phyloP scores from a whole-genome alignment of 352 stramenopile species.

The Discostella stelligera region DNA sequence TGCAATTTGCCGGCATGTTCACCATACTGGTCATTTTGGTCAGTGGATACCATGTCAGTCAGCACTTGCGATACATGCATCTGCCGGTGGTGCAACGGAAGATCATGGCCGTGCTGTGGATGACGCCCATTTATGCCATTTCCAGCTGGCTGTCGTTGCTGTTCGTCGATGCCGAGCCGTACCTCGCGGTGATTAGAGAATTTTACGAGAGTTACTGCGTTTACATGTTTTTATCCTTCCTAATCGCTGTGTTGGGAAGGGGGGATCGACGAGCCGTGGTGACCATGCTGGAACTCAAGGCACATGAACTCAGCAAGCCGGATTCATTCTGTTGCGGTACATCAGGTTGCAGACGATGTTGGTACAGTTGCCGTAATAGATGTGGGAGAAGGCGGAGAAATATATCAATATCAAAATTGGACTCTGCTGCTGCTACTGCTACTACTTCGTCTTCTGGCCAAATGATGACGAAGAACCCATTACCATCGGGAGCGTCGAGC shows the following conservation, averaged over 20 bases:
- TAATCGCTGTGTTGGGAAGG: constrained; percentile 90
- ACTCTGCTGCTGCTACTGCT: background rate
- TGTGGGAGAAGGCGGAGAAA: constrained; percentile 8
- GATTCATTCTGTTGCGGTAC: constrained; percentile 52
- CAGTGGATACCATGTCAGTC: constrained; percentile 85
- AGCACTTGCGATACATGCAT: constrained; percentile 87
- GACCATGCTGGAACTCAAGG: constrained; percentile 23
- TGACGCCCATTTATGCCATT: constrained; percentile 82
- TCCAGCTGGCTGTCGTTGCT: constrained; percentile 76
- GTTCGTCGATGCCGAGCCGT: constrained; percentile 81
- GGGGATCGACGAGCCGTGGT: constrained; percentile 86
- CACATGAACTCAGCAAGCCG: constrained; percentile 29
- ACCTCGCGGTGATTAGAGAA: constrained; percentile 91
- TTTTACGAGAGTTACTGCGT: constrained; percentile 96
- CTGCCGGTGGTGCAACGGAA: constrained; percentile 90
- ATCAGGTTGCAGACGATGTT: constrained; percentile 13
- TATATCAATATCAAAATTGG: background rate
- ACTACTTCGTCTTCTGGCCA: background rate
- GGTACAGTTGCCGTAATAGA: constrained; percentile 15
- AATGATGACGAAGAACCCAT: background rate
- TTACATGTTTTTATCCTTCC: constrained; percentile 93
- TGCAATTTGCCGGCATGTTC: constrained; percentile 85
- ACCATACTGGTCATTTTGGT: constrained; percentile 85
- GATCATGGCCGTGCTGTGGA: constrained; percentile 86
- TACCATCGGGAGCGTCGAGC: background rate